These are phyloP conservation scores for Aspergillus avenaceus DNA, from an alignment of 495 filamentous ascomycete species.

Conservation along the genomic window DNA sequence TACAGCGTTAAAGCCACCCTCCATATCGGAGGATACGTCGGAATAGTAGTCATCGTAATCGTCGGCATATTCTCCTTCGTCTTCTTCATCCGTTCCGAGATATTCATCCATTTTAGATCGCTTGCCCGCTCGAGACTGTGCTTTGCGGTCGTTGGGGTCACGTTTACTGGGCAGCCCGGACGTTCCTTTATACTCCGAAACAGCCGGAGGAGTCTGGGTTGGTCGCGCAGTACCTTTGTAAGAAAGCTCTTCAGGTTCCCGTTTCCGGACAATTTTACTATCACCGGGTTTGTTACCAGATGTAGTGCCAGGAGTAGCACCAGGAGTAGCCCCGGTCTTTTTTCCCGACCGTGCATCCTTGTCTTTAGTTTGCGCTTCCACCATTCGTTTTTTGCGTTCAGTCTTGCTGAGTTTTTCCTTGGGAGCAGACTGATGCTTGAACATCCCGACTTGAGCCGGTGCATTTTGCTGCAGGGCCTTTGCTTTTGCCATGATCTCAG, in stretches of 20 bases:
- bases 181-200: slow-evolving; percentile 57
- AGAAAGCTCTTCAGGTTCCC: slow-evolving; percentile 26
- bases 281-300: slow-evolving; percentile 18
- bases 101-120: slow-evolving; percentile 41
- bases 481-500: slow-evolving; percentile 39
- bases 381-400: slow-evolving; percentile 35
- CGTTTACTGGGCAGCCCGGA: slow-evolving; percentile 25
- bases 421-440: slow-evolving; percentile 34
- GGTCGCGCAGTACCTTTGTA: slow-evolving; percentile 54
- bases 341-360: slow-evolving; percentile 28
- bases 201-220: slow-evolving; percentile 25
- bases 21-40: slow-evolving; percentile 61
- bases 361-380: slow-evolving; percentile 30
- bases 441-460: slow-evolving; percentile 29
- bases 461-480: slow-evolving; percentile 34
- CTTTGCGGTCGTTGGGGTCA: slow-evolving; percentile 30
- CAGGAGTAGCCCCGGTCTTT: slow-evolving; percentile 16
- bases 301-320: slow-evolving; percentile 14
- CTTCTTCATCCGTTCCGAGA: slow-evolving; percentile 45
- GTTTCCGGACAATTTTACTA: slow-evolving; percentile 17
- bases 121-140: slow-evolving; percentile 22
- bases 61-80: slow-evolving; percentile 40
- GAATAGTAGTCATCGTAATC: slow-evolving; percentile 53
- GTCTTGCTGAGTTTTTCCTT: slow-evolving; percentile 37
- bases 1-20: slow-evolving; percentile 57